A percentile compares a stretch with the other conserved stretches of the same genome.
Conservation (phyloP, 345 rosid genomes). For the Capsella bursapastoris region DNA sequence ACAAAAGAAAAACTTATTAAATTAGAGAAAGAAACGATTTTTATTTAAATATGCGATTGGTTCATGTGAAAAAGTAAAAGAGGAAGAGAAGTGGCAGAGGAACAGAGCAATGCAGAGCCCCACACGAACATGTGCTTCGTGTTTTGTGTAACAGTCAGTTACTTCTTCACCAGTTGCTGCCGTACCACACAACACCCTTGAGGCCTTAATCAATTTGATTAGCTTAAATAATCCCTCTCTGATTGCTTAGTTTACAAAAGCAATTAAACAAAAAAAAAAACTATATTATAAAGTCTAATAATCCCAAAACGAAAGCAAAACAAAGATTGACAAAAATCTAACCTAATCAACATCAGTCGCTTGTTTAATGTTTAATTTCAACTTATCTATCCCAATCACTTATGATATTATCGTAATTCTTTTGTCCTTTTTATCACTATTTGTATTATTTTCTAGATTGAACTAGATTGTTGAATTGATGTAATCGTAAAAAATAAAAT, state of each 20-base stretch:
- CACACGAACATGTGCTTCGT: conserved; percentile 30
- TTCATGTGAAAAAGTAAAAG: background rate
- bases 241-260: conserved; percentile 10
- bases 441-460: background rate
- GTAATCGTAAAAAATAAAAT: background rate
- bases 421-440: conserved; percentile 21
- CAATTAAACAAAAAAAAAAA: background rate
- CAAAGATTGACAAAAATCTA: conserved; percentile 42
- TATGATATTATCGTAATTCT: conserved; percentile 14
- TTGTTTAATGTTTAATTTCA: conserved; percentile 23
- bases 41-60: too few species aligned
- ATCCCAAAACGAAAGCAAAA: conserved; percentile 30
- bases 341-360: conserved; percentile 35
- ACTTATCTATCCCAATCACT: conserved; percentile 32
- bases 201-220: background rate
- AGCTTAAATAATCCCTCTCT: conserved; percentile 3
- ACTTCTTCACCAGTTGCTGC: conserved; percentile 23
- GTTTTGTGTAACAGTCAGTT: conserved; percentile 13
- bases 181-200: background rate
- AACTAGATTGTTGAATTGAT: conserved; percentile 4
- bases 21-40: too few species aligned
- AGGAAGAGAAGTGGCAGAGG: conserved; percentile 18
- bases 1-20: too few species aligned
- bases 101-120: conserved; percentile 12
- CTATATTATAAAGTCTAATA: conserved; percentile 5